Percentiles rank a stretch among this genome's conserved stretches.
Evolutionary conservation across 371 early-diverging fungal genomes (phyloP).

Genomic region (Mucor velutinosus): DNA sequence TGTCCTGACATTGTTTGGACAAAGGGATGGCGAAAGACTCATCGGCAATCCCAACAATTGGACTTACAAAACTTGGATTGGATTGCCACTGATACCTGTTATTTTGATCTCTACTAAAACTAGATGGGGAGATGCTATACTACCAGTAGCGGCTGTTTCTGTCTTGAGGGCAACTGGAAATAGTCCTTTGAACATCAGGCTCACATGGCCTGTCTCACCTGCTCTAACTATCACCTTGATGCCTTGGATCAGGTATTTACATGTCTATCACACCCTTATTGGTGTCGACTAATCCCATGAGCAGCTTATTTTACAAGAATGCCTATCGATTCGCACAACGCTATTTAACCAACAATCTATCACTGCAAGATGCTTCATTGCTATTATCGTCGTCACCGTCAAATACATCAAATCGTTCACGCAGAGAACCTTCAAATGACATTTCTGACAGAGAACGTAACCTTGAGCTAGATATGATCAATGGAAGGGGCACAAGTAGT

Average conservation of each 20-base stretch:
- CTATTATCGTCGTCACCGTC: neutral
- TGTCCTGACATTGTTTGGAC: constrained; percentile 69
- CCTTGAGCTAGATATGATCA: constrained; percentile 29
- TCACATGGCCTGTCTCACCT: constrained; percentile 61
- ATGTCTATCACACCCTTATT: neutral
- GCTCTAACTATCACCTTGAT: constrained; percentile 54
- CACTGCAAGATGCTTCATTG: constrained; percentile 12
- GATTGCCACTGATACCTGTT: constrained; percentile 67
- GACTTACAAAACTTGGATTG: constrained; percentile 72
- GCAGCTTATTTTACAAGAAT: constrained; percentile 26
- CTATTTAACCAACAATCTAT: constrained; percentile 13
- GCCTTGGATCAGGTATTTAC: constrained; percentile 63
- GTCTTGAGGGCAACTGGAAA: constrained; percentile 29
- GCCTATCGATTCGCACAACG: constrained; percentile 11
- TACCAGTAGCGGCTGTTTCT: constrained; percentile 39
- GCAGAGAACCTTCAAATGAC: neutral
- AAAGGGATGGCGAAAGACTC: constrained; percentile 63
- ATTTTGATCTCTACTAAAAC: constrained; percentile 62
- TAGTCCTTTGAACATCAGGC: constrained; percentile 19
- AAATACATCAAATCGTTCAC: constrained; percentile 3
- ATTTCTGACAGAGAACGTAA: constrained; percentile 27
- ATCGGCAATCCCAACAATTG: constrained; percentile 62
- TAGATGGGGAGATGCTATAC: constrained; percentile 41
- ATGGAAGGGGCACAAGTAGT: constrained; percentile 30
- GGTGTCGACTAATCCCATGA: neutral